phyloP scores from a whole-genome alignment of 75 land plant genomes.

The Ceratopteris richardii region DNA sequence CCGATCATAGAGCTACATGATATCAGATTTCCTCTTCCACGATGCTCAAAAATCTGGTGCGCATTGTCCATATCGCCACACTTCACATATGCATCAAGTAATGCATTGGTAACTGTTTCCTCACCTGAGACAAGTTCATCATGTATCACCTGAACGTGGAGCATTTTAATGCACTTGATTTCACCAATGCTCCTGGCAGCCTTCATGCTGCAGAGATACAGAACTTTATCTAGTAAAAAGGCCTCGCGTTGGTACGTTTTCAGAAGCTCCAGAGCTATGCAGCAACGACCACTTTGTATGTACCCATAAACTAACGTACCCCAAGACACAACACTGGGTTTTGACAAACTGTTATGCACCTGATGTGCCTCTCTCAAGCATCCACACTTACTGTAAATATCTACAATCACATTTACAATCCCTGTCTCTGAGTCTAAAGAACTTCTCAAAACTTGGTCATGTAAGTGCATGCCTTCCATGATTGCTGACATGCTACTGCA shows the following conservation, averaged over 20 bases:
- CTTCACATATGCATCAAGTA: slow-evolving; percentile 42
- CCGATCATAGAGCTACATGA: slow-evolving; percentile 20
- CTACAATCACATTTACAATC: slow-evolving; percentile 54
- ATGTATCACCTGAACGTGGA: slow-evolving; percentile 35
- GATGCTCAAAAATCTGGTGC: slow-evolving; percentile 13
- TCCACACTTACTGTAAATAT: slow-evolving; percentile 36
- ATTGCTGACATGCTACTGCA: slow-evolving; percentile 16
- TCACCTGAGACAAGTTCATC: slow-evolving; percentile 16
- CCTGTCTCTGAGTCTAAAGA: slow-evolving; percentile 36
- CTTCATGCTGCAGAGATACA: slow-evolving; percentile 2
- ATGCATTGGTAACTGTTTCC: slow-evolving; percentile 29
- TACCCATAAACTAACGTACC: slow-evolving; percentile 13
- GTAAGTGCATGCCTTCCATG: slow-evolving; percentile 23
- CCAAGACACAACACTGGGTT: slow-evolving; percentile 38
- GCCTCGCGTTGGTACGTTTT: slow-evolving; percentile 1
- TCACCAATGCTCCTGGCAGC: slow-evolving; percentile 6
- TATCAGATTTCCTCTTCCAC: slow-evolving; percentile 11
- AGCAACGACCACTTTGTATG: slow-evolving; percentile 3
- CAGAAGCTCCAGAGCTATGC: slow-evolving; percentile 9
- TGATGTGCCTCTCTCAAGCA: slow-evolving; percentile 17
- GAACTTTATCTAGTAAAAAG: slow-evolving; percentile 3
- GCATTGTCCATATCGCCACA: slow-evolving; percentile 35
- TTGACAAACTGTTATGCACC: slow-evolving; percentile 44
- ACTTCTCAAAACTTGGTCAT: slow-evolving; percentile 21
- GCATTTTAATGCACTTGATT: slow-evolving; percentile 7